Percentiles rank a stretch among this genome's conserved stretches.
These are phyloP conservation scores for Venturia asperata DNA, from an alignment of 2,329 filamentous ascomycete species.

Conservation along the genomic window DNA sequence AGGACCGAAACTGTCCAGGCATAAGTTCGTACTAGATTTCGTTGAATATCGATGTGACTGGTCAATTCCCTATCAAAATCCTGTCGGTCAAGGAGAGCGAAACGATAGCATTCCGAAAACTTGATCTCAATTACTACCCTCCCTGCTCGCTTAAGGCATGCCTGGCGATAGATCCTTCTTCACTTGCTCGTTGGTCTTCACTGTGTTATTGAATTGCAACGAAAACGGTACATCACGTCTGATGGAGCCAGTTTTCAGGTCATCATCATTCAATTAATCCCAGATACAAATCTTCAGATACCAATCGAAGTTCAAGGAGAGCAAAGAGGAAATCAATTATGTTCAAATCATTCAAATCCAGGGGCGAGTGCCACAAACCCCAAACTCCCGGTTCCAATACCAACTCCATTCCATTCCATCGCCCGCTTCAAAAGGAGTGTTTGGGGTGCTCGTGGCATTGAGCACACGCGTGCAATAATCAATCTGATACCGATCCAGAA, in stretches of 20 bases:
- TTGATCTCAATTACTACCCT: too few species aligned
- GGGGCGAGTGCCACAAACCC: conserved; percentile 4
- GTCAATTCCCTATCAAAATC: neutral
- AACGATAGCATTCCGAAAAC: too few species aligned
- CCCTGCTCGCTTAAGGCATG: neutral
- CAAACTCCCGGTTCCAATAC: neutral
- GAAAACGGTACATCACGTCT: neutral
- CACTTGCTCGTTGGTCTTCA: neutral
- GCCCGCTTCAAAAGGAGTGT: conserved; percentile 4
- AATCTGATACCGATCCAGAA: neutral
- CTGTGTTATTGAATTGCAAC: neutral
- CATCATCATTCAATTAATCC: conserved; percentile 9
- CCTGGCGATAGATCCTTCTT: neutral
- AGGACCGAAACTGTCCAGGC: too few species aligned
- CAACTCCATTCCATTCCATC: conserved; percentile 8
- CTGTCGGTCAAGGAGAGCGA: too few species aligned
- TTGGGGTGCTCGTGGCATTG: neutral
- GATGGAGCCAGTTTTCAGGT: neutral
- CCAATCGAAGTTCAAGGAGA: neutral
- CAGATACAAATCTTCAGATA: conserved; percentile 2
- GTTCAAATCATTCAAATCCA: conserved; percentile 3
- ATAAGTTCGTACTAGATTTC: too few species aligned
- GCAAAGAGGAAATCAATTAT: conserved; percentile 6
- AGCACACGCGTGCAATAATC: neutral
- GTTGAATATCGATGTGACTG: neutral